Percentiles rank a stretch among this genome's conserved stretches.
Conservation (phyloP, 768 basidiomycete species). For the Rhodotorula paludigena region DNA sequence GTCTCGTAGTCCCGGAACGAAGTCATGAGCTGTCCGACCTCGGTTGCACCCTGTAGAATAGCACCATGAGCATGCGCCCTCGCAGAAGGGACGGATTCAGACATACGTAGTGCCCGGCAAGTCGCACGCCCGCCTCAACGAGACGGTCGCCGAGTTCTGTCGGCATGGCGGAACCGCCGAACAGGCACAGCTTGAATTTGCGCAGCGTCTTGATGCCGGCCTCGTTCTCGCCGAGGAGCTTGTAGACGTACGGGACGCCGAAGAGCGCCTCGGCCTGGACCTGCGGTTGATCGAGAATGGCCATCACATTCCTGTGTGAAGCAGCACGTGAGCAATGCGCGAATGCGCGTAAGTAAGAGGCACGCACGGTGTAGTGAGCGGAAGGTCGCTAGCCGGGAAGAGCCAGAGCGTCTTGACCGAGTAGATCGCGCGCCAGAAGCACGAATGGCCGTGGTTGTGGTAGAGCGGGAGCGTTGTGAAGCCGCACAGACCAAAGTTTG, state of each 20-base stretch:
- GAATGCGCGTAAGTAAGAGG: constrained; percentile 23
- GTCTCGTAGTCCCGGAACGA: constrained; percentile 53
- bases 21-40: constrained; percentile 48
- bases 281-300: constrained; percentile 1
- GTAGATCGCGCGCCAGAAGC: constrained; percentile 53
- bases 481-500: constrained; percentile 47
- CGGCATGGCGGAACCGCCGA: constrained; percentile 57
- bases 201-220: constrained; percentile 52
- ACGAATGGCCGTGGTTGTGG: constrained; percentile 47
- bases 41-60: constrained; percentile 8
- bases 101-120: constrained; percentile 53
- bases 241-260: constrained; percentile 49
- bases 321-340: constrained; percentile 36
- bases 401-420: constrained; percentile 51
- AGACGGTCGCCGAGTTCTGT: constrained; percentile 57
- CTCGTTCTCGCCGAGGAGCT: constrained; percentile 54
- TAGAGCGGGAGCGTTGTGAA: constrained; percentile 55
- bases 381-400: constrained; percentile 52
- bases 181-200: constrained; percentile 54
- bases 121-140: constrained; percentile 53
- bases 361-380: constrained; percentile 54
- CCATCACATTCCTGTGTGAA: constrained; percentile 45
- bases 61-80: neutral
- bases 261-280: constrained; percentile 35
- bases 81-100: neutral